These are phyloP conservation scores for Ceratocystiopsis sp. DNA, from an alignment of 2,329 filamentous ascomycete genomes.

Conservation along the genomic window DNA sequence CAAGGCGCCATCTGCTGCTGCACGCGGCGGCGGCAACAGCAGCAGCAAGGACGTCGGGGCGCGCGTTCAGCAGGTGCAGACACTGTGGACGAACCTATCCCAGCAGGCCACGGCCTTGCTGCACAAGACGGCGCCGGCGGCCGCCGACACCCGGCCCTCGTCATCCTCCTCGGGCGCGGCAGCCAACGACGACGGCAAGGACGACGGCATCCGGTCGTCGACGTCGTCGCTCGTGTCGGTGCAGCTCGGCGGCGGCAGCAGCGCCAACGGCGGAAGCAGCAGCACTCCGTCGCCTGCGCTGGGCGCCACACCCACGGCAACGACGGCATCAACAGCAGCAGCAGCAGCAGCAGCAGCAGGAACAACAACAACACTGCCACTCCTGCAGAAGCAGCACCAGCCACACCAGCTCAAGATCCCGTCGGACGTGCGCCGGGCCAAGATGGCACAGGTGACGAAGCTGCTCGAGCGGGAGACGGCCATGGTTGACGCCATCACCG, in stretches of 20 bases:
- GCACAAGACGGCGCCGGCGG: constrained; percentile 1
- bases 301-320: neutral
- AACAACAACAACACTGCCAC: too few relatives aligned
- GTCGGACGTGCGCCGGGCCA: constrained; percentile 41
- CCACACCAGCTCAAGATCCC: constrained; percentile 33
- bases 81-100: constrained; percentile 33
- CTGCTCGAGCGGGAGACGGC: constrained; percentile 50
- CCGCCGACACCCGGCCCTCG: too few relatives aligned
- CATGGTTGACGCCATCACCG: constrained; percentile 48
- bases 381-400: too few relatives aligned
- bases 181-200: constrained; percentile 4
- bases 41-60: constrained; percentile 29
- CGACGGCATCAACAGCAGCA: constrained; percentile 4
- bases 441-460: constrained; percentile 44
- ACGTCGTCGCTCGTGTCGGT: constrained; percentile 2
- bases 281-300: constrained; percentile 13
- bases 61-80: constrained; percentile 39
- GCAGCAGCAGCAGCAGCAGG: constrained; percentile 3
- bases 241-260: constrained; percentile 4
- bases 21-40: constrained; percentile 14
- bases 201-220: neutral
- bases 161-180: neutral
- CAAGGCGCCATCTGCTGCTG: neutral
- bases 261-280: constrained; percentile 3
- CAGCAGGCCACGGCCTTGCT: constrained; percentile 31